Conservation (phyloP, 345 rosid genomes). For the Citrus cavaleriei region DNA sequence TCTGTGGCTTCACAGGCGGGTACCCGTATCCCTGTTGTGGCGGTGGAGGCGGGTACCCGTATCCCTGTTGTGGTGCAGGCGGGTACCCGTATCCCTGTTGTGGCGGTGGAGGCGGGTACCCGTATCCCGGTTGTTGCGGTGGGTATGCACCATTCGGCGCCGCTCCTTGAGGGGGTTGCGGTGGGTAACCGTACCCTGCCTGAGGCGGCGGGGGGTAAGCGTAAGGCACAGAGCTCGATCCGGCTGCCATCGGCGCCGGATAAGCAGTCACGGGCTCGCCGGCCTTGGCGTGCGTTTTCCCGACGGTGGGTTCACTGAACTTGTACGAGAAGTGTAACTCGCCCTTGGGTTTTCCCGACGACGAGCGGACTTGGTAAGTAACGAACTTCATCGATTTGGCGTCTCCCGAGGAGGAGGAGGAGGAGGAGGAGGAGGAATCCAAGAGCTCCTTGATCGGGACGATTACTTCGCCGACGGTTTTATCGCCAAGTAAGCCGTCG, state of each 20-base stretch:
- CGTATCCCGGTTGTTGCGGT: slow-evolving; percentile 23
- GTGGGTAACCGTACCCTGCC: slow-evolving; percentile 25
- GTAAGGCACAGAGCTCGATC: slow-evolving; percentile 16
- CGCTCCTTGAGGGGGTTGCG: slow-evolving; percentile 1
- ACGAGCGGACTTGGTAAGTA: slow-evolving; percentile 61
- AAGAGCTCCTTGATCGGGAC: slow-evolving; percentile 71
- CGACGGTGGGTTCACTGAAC: slow-evolving; percentile 28
- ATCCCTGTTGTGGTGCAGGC: slow-evolving; percentile 12
- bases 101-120: slow-evolving; percentile 20
- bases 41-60: slow-evolving; percentile 18
- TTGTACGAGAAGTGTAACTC: slow-evolving; percentile 58
- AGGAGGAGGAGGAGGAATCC: slow-evolving; percentile 14
- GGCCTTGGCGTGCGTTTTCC: slow-evolving; percentile 1
- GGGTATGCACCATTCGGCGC: too few species aligned
- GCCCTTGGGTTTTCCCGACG: slow-evolving; percentile 74
- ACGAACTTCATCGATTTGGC: slow-evolving; percentile 36
- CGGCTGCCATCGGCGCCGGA: slow-evolving; percentile 13
- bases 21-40: slow-evolving; percentile 38
- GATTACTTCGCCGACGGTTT: slow-evolving; percentile 67
- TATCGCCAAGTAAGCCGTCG: slow-evolving; percentile 66
- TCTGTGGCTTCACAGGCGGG: slow-evolving; percentile 36
- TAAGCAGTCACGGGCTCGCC: slow-evolving; percentile 26
- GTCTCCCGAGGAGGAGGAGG: slow-evolving; percentile 12
- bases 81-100: slow-evolving; percentile 38
- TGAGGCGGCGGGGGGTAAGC: slow-evolving; percentile 16